phyloP scores from a whole-genome alignment of 768 basidiomycete species.

The Paxillus rubicundulus region DNA sequence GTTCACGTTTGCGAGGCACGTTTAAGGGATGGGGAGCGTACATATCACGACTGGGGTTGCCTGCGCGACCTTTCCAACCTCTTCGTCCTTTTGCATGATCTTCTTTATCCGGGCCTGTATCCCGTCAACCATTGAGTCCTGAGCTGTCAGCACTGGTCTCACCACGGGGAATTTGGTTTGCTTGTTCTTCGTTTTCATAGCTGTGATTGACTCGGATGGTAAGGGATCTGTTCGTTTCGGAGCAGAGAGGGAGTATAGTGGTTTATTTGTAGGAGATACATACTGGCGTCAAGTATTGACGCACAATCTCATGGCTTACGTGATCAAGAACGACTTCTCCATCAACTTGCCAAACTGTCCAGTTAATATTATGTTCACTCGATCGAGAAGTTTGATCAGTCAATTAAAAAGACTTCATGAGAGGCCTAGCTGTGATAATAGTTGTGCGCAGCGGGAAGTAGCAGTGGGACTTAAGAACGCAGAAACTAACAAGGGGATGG shows the following conservation, averaged over 20 bases:
- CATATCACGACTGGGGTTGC: slow-evolving; percentile 97
- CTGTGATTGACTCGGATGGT: neutral
- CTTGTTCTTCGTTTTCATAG: slow-evolving; percentile 89
- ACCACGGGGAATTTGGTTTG: slow-evolving; percentile 91
- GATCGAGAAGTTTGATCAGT: no score
- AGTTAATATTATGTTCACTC: no score
- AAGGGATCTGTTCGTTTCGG: neutral
- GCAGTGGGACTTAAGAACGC: no score
- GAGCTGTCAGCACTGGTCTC: slow-evolving; percentile 29
- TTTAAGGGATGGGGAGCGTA: slow-evolving; percentile 42
- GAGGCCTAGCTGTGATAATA: no score
- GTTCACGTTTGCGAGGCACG: slow-evolving; percentile 14
- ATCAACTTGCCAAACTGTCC: no score
- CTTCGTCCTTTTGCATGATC: slow-evolving; percentile 99
- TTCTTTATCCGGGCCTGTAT: slow-evolving; percentile 93
- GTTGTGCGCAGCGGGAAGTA: no score
- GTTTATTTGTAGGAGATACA: slow-evolving; percentile 8
- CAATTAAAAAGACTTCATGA: no score
- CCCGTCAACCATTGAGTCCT: slow-evolving; percentile 8
- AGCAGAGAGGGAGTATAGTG: neutral
- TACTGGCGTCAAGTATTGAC: slow-evolving; percentile 6
- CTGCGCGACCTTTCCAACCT: slow-evolving; percentile 96
- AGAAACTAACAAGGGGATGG: no score
- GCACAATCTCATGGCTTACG: slow-evolving; percentile 25
- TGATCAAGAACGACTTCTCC: slow-evolving; percentile 10